Evolutionary conservation across 441 rosid species (phyloP), one percentile per base, ranked within the genome.

Genomic region (Jatropha podagrica): DNA sequence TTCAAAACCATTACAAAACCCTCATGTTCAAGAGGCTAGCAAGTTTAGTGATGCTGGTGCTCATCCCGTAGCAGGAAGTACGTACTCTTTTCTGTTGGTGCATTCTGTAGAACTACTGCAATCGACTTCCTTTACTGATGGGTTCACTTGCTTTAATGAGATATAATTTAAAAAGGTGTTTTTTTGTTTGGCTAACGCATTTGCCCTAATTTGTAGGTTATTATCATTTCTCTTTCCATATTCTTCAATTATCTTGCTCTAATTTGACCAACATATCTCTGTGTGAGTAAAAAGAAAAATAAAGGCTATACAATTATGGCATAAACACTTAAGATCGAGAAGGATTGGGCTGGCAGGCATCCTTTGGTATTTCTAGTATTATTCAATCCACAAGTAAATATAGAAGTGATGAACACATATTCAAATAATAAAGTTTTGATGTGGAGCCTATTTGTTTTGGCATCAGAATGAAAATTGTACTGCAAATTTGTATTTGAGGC

Each of bases 51-150:
- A 69, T 86, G 48, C 78, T 77, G 73, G 42, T 74, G 78, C 77
- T 41, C 76, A 81, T 81, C 80, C 78, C 69, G 69, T 48, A 72
- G 79, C 83, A 74, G 81, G 81, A 79, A 85, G 97, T 92, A 90
- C 55, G 92, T 40, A 65, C 38, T 76, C 67, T 74, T 26, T 27
- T 38, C 11, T 62, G 13, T 69, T 56, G 56, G n/a, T 44, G 40
- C 27, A 11, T 49, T 37, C 38, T 70, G 55, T 48, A 32, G 55
- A 48, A 72, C 48, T 77, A 66, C 42, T 54, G 37, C 37, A 17
- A 62, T 26, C 63, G 77, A 49, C 65, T 63, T 62, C 51, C 66
- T 62, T 32, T 76, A 49, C 74, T 70, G 62, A 61, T 54, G 17
- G 7, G 11, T 1, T 64, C 17, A 42, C 46, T 38, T 58, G n/a